Base-by-base conservation (phyloP, 495 filamentous ascomycete species). In the Venustampulla echinocandica region DNA sequence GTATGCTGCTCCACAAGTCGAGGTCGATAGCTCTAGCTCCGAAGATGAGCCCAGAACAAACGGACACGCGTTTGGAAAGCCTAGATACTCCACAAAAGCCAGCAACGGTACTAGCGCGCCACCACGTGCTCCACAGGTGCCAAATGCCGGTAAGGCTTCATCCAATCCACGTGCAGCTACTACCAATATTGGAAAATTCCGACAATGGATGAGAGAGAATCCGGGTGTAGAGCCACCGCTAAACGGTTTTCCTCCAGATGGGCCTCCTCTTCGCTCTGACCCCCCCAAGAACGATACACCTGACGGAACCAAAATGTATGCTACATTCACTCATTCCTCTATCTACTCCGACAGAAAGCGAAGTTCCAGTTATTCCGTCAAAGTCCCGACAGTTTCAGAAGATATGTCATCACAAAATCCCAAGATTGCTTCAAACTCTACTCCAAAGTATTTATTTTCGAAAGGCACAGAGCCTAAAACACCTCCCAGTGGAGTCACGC, bases 261-360 rank as follows among this genome's bases (percentile, higher is more conserved):
- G 45, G 39, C 46, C 45, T 23, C 39, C 55, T 15, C 30, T 38
- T 24, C 46, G 33, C 22, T 44, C 44, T 37, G 43, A 39, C 22
- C 43, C 47, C 20, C 23, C 47, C 42, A 50, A 57, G 7, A 27
- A 36, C n/a, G 32, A 46, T 17, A 18, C 39, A 28, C 38, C 28
- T n/a, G 25, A 34, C 19, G 52, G 55, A 18, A 57, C 65, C 37
- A 61, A 64, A 64, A 61, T 64, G 67, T 69, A 69, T 61, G 66
- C 51, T 17, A 48, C 36, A 41, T 33, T 52, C 24, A 42, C 13
- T 30, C 10, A 42, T 35, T 24, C 24, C 24, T 44, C 33, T 18
- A 13, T 33, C 27, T 35, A 10, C 5, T 35, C 33, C 33, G 34
- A 37, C 15, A 7, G 17, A 6, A 11, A 10, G 9, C 34, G 15